Evolutionary conservation across 176 grass and related monocot genomes (phyloP).

Genomic region (Bolboschoenus planiculmis): DNA sequence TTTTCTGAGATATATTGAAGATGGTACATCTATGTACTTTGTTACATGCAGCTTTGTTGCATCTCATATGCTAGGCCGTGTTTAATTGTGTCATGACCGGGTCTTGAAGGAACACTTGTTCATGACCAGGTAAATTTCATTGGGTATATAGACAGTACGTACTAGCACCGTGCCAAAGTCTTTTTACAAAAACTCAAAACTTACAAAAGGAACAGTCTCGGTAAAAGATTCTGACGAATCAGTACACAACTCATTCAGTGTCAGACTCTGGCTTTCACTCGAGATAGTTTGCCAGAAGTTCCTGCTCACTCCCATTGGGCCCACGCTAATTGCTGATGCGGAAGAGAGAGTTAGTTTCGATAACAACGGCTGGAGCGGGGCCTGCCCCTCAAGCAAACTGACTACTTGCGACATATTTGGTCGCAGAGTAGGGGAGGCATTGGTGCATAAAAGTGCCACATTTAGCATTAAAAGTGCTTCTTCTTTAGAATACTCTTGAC

Average conservation of each 20-base stretch:
- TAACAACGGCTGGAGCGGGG: conserved; percentile 48
- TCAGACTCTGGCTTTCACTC: conserved; percentile 38
- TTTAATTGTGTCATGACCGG: neutral
- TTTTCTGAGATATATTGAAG: neutral
- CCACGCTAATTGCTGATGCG: conserved; percentile 26
- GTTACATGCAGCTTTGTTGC: neutral
- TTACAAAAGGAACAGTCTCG: conserved; percentile 8
- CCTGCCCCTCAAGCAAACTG: conserved; percentile 67
- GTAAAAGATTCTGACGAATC: conserved; percentile 26
- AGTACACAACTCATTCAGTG: conserved; percentile 25
- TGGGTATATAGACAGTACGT: neutral
- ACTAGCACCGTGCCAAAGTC: neutral
- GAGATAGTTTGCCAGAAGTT: conserved; percentile 60
- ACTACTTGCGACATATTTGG: conserved; percentile 76
- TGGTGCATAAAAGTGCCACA: conserved; percentile 67
- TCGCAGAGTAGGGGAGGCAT: conserved; percentile 75
- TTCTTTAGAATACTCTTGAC: conserved; percentile 59
- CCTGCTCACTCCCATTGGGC: conserved; percentile 32
- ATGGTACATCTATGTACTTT: no score
- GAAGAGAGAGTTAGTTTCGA: conserved; percentile 38
- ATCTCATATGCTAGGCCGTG: neutral
- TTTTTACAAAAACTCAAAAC: neutral
- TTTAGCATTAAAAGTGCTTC: conserved; percentile 71
- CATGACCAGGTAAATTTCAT: neutral
- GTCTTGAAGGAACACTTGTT: neutral